phyloP scores from a whole-genome alignment of 768 basidiomycete genomes.

The Boletus eberwhitei region DNA sequence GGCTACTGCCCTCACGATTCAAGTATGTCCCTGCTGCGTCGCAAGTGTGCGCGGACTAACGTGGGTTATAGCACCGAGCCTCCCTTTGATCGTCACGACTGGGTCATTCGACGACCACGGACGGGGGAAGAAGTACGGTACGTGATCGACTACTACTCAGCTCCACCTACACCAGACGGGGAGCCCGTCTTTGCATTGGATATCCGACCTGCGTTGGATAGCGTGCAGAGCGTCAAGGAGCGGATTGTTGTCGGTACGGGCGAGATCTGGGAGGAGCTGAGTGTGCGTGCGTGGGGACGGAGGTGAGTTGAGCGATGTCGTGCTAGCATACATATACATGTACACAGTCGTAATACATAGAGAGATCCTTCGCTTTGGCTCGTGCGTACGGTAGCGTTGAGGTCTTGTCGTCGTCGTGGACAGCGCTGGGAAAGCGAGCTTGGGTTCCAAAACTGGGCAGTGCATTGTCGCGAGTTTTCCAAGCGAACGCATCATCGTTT shows the following conservation, averaged over 20 bases:
- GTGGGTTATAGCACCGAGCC: constrained; percentile 64
- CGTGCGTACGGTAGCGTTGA: background rate
- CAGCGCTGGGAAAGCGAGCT: constrained; percentile 6
- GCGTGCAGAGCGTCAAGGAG: constrained; percentile 68
- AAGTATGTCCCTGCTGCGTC: constrained; percentile 51
- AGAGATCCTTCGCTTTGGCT: background rate
- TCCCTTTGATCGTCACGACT: constrained; percentile 98
- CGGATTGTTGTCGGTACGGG: constrained; percentile 68
- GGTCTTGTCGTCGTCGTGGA: constrained; percentile 1
- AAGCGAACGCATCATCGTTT: constrained; percentile 6
- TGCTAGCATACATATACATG: constrained; percentile 10
- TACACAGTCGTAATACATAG: constrained; percentile 4
- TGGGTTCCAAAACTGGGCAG: constrained; percentile 24
- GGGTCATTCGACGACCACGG: constrained; percentile 81
- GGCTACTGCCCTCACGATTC: constrained; percentile 86
- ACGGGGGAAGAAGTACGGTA: constrained; percentile 87
- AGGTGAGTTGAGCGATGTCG: constrained; percentile 8
- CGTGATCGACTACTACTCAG: constrained; percentile 98
- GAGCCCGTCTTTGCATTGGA: constrained; percentile 95
- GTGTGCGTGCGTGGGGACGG: constrained; percentile 29
- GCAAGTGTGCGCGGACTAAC: background rate
- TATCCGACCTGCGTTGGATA: constrained; percentile 93
- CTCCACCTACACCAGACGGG: constrained; percentile 84
- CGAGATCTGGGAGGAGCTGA: constrained; percentile 56
- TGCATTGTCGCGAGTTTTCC: constrained; percentile 15